Base-by-base conservation (phyloP, 768 basidiomycete genomes). In the Flagelloscypha sp. region DNA sequence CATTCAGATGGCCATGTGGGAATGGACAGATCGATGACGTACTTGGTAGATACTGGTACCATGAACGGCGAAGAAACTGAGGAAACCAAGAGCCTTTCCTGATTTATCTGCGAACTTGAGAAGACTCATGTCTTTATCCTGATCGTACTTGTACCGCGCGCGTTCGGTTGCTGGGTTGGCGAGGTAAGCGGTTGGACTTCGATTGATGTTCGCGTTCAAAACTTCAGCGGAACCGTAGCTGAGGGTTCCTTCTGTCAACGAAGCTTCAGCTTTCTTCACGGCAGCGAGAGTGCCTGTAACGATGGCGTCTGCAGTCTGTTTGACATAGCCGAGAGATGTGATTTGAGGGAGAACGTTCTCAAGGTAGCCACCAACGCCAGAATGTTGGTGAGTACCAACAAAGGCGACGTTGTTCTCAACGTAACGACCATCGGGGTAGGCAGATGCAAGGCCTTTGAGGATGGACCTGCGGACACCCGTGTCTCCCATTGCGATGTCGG, bases 401-500 rank as follows among this genome's bases (percentile, higher is more conserved):
- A 87, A 75, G 2, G 84, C 84, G 38, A 83, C 72, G 45, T 88
- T 88, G n/a, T 60, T 62, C 43, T 78, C 59, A 8, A 65, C 73
- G 57, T 86, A 88, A 1, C 85, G 41, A 1, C 73, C 74, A n/a
- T n/a, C n/a, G 2, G 79, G 74, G 49, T 70, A 83, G 28, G 67
- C 56, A 7, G 63, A 43, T 6, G 75, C 65, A 7, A 87, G 66
- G 25, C 69, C 57, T 4, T 65, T 51, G 19, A 87, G 68, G 45
- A 88, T 76, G 10, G 74, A 70, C 18, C 82, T 74, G 21, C 84
- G 77, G 24, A 84, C 60, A 17, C 83, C 84, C 2, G 72, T 75
- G 55, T 86, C 85, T 8, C 84, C 84, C 79, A 86, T 84, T 27
- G 76, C 81, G 33, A 85, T 84, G 51, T 88, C 84, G 12, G 82